Evolutionary conservation across 371 early-diverging fungal genomes (phyloP), one percentile per base, ranked within the genome.

Genomic region (Rhizomucor pusillus): DNA sequence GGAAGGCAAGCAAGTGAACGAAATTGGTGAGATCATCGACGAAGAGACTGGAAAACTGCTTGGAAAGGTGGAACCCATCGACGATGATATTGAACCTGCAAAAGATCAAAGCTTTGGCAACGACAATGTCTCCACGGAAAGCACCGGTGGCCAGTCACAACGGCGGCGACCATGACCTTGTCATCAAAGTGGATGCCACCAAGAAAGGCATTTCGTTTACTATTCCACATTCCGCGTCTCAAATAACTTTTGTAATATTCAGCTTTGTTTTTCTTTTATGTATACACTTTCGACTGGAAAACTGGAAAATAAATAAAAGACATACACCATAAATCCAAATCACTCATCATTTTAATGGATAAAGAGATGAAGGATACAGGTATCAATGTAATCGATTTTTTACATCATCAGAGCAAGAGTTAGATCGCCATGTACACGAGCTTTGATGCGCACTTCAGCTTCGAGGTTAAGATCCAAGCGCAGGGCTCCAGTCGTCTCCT

Each of bases 401-500:
- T n/a, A n/a, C n/a, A n/a, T n/a, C n/a, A n/a, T n/a, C n/a, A n/a
- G n/a, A n/a, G 57, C 52, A 13, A 57, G 23, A 36, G 57, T 57
- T 9, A 57, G 23, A 20, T 57, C 57, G 18, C 57, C 57, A 25
- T 51, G 57, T 5, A 57, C 29, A 19, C 18, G 34, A 5, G 57
- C 57, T 5, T 44, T 41, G n/a, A 57, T 23, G 13, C 9, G 18
- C 2, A 57, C 44, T 43, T 57, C 51, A 11, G 44, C 51, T 13
- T 50, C 57, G 36, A 57, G 35, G 23, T 57, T 57, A 22, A 57
- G 40, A 20, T 57, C 57, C 20, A 57, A 16, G n/a, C 57, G 51
- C 9, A 57, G 51, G 13, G 23, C 47, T 22, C 47, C 47, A 0
- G 47, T 46, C n/a, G n/a, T n/a, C n/a, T n/a, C n/a, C n/a, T n/a